Percentiles rank a stretch among this genome's conserved stretches.
phyloP scores from a whole-genome alignment of 768 basidiomycete species.

The Tylopilus intermedius region DNA sequence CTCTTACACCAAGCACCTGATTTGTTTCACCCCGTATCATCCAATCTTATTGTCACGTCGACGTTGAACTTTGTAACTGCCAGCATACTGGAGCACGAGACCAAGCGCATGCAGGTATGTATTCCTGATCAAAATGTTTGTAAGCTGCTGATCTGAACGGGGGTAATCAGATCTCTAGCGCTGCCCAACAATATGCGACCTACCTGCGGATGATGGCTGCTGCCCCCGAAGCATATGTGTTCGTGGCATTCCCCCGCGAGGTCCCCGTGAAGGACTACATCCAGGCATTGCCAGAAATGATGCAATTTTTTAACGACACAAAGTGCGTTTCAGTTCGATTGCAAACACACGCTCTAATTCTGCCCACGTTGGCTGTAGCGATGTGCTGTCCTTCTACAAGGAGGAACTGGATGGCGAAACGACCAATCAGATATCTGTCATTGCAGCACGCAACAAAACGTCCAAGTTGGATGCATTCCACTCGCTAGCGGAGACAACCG shows the following conservation, averaged over 20 bases:
- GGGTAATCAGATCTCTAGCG: neutral
- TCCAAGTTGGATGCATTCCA: constrained; percentile 26
- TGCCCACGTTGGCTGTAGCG: constrained; percentile 8
- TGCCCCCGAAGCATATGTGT: neutral
- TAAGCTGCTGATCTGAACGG: neutral
- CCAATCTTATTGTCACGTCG: neutral
- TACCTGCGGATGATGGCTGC: neutral
- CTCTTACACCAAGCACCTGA: neutral
- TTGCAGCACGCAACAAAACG: constrained; percentile 18
- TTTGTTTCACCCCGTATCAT: neutral
- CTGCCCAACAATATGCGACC: neutral
- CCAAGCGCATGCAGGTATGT: neutral
- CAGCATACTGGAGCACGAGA: constrained; percentile 1
- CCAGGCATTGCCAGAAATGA: neutral
- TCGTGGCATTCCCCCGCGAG: neutral
- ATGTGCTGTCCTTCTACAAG: constrained; percentile 1
- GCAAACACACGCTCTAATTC: neutral
- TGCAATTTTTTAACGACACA: constrained; percentile 19
- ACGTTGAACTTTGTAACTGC: neutral
- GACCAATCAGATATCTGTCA: constrained; percentile 28
- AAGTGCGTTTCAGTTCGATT: constrained; percentile 24
- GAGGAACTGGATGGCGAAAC: constrained; percentile 20
- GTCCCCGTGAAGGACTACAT: neutral
- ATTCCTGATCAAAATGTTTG: neutral
- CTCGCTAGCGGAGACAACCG: constrained; percentile 21